These are phyloP conservation scores for Blastobotrys muscicola DNA, from an alignment of 805 yeast genomes.

Conservation along the genomic window DNA sequence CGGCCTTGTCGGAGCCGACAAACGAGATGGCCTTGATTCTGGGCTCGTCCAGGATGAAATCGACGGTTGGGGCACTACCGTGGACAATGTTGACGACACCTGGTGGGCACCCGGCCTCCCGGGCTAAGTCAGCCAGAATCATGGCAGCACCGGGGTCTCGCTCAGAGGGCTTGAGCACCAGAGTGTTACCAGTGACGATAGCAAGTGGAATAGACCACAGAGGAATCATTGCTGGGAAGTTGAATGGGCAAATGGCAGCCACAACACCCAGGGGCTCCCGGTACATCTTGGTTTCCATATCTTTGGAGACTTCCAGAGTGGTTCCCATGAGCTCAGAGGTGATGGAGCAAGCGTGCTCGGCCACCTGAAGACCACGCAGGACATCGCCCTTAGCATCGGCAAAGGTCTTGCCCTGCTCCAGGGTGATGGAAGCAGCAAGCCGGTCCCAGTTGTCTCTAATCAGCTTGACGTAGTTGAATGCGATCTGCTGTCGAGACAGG, in stretches of 20 bases:
- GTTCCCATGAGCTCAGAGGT: constrained; percentile 54
- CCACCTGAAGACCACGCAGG: constrained; percentile 67
- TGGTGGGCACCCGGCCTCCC: constrained; percentile 66
- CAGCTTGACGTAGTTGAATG: constrained; percentile 58
- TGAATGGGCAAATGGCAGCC: constrained; percentile 71
- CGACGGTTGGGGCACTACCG: constrained; percentile 65
- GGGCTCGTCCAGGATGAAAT: constrained; percentile 60
- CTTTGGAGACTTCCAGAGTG: constrained; percentile 56
- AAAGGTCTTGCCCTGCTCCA: constrained; percentile 71
- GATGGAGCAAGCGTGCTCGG: constrained; percentile 62
- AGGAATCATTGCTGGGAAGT: constrained; percentile 80
- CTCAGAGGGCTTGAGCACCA: constrained; percentile 62
- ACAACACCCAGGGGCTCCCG: constrained; percentile 64
- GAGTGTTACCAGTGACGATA: constrained; percentile 64
- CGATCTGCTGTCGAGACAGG: constrained; percentile 48
- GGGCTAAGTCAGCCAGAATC: constrained; percentile 60
- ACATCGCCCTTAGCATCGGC: constrained; percentile 70
- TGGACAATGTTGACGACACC: constrained; percentile 67
- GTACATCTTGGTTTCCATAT: constrained; percentile 71
- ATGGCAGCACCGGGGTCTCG: constrained; percentile 76
- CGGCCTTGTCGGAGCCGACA: constrained; percentile 74
- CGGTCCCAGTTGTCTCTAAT: constrained; percentile 52
- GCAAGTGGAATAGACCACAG: constrained; percentile 57
- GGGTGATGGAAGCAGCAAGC: constrained; percentile 52
- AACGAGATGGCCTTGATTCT: constrained; percentile 69